Conservation (phyloP, 2,329 filamentous ascomycete genomes). For the Fusarium luffae region DNA sequence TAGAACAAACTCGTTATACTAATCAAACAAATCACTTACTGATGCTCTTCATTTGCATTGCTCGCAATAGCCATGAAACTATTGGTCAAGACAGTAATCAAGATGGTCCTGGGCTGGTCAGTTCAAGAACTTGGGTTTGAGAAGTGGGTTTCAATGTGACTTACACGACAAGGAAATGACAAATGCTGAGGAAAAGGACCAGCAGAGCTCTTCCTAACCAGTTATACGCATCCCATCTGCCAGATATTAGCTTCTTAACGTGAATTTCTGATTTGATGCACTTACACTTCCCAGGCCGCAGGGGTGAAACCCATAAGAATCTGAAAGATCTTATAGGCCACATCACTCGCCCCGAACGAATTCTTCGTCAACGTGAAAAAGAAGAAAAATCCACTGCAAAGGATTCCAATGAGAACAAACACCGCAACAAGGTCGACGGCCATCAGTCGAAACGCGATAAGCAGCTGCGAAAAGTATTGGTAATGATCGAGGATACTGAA, state of each 20-base stretch:
- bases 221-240: conserved; percentile 78
- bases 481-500: conserved; percentile 96
- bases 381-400: conserved; percentile 94
- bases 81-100: conserved; percentile 96
- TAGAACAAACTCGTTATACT: not conserved
- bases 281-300: conserved; percentile 88
- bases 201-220: conserved; percentile 79
- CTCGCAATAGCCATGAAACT: conserved; percentile 96
- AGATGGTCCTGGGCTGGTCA: conserved; percentile 70
- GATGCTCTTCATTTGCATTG: conserved; percentile 92
- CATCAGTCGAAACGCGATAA: conserved; percentile 96
- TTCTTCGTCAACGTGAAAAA: conserved; percentile 87
- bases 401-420: conserved; percentile 83
- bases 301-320: conserved; percentile 96
- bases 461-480: conserved; percentile 92
- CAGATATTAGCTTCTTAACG: conserved; percentile 23
- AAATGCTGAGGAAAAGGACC: conserved; percentile 88
- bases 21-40: conserved; percentile 55
- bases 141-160: conserved; percentile 40
- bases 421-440: conserved; percentile 88
- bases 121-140: not conserved
- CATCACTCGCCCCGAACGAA: conserved; percentile 74
- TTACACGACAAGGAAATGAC: conserved; percentile 90
- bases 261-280: conserved; percentile 18
- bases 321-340: conserved; percentile 94